Evolutionary conservation across 2,329 filamentous ascomycete species (phyloP).

Genomic region (Trichophyton rubrum): DNA sequence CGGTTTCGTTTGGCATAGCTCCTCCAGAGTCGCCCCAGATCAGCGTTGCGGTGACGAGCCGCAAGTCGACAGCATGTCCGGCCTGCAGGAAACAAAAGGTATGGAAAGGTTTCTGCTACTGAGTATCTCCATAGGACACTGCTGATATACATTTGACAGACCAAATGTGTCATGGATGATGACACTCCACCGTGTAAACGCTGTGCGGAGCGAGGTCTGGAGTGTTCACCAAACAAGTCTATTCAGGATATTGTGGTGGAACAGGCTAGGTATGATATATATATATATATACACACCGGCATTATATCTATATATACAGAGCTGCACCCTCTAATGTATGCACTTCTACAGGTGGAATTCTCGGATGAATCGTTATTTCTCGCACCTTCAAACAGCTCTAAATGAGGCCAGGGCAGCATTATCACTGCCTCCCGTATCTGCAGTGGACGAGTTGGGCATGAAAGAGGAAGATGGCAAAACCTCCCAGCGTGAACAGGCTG

Average conservation of each 20-base stretch:
- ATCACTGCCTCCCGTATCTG: conserved; percentile 5
- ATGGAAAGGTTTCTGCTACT: neutral
- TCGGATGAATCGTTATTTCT: conserved; percentile 8
- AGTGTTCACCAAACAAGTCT: conserved; percentile 11
- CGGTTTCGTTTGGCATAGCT: neutral
- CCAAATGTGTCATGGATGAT: conserved; percentile 12
- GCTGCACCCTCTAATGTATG: neutral
- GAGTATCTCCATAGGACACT: neutral
- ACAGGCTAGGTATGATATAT: conserved; percentile 7
- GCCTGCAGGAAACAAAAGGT: conserved; percentile 42
- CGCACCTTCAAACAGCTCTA: conserved; percentile 8
- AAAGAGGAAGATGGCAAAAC: conserved; percentile 1
- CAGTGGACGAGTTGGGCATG: neutral
- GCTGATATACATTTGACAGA: conserved; percentile 1
- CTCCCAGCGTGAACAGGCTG: conserved; percentile 5
- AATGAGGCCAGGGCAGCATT: conserved; percentile 10
- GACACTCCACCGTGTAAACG: conserved; percentile 11
- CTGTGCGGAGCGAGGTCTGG: conserved; percentile 9
- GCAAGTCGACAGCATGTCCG: conserved; percentile 37
- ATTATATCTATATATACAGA: neutral
- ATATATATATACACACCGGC: neutral
- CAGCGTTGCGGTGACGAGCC: conserved; percentile 17
- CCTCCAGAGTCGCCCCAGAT: neutral
- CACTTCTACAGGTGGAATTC: conserved; percentile 9
- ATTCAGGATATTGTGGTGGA: conserved; percentile 12